Evolutionary conservation across 176 grass and related monocot genomes (phyloP), one percentile per base, ranked within the genome.

Genomic region (Dactylis glomerata): DNA sequence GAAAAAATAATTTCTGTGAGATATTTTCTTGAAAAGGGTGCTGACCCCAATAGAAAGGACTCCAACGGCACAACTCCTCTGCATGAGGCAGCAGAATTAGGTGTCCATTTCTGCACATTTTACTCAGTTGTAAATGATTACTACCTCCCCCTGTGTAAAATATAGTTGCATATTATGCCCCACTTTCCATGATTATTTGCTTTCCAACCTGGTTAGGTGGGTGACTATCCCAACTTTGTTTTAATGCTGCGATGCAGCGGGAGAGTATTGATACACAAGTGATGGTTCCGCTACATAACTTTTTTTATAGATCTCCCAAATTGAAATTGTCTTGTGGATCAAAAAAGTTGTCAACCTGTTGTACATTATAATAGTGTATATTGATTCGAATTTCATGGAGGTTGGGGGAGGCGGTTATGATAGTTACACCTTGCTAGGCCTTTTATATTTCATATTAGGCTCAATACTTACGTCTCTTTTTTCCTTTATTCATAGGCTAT

Each of bases 21-120:
- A 33, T 90, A 90, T 83, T 79, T 90, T 70, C 84, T 90, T 34
- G 76, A 83, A 26, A 84, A 78, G 59, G 79, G 88, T 16, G 88
- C 88, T 37, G 62, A 81, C 82, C 69, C 83, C 46, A 83, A 82
- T 65, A 78, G 34, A 40, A 57, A 81, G 40, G 63, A 79, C 70
- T 19, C 8, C 28, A 23, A 23, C 17, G 73, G 88, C 36, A 44
- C 31, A 69, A 20, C 62, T 54, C 54, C 84, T 78, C 73, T 90
- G 12, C 84, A 87, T 28, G 78, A 81, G 34, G 84, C 88, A 0
- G 84, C 55, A 24, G 76, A 50, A 79, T 14, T 62, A 41, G 84
- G 79, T 78, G 22, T 8, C 24, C 13, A 9, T 77, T 61, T 74
- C 69, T 70, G 28, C 38, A 63, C 41, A 80, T 52, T 19, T 24